Conservation (phyloP, 768 basidiomycete species). For the Pisolithus sp. region DNA sequence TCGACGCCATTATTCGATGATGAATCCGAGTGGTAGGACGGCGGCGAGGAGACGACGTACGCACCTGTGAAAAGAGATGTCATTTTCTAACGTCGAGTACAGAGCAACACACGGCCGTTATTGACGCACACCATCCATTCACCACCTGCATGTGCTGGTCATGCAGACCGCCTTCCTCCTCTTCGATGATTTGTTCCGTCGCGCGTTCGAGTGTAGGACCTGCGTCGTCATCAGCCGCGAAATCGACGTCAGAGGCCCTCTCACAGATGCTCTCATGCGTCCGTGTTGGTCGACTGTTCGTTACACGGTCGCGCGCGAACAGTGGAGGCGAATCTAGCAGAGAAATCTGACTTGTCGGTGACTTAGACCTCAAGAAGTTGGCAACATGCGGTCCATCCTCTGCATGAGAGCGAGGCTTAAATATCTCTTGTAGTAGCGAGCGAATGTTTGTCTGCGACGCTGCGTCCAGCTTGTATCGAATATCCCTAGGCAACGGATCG, state of each 20-base stretch:
- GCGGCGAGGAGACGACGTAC: constrained; percentile 38
- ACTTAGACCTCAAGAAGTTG: constrained; percentile 29
- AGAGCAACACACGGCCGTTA: constrained; percentile 24
- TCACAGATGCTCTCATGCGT: background rate
- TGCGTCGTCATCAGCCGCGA: constrained; percentile 18
- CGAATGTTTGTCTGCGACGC: constrained; percentile 19
- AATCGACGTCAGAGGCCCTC: constrained; percentile 5
- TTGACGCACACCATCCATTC: constrained; percentile 56
- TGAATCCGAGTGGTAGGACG: constrained; percentile 29
- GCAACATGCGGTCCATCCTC: constrained; percentile 14
- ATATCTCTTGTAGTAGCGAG: constrained; percentile 23
- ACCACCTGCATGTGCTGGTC: constrained; percentile 50
- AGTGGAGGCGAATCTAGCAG: constrained; percentile 37
- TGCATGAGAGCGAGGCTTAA: constrained; percentile 12
- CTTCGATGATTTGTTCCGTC: constrained; percentile 24
- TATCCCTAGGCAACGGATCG: constrained; percentile 21
- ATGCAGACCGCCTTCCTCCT: constrained; percentile 40
- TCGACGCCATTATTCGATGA: constrained; percentile 43
- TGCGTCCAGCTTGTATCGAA: constrained; percentile 25
- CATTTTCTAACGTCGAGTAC: background rate
- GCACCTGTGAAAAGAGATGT: constrained; percentile 9
- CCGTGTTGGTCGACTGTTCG: background rate
- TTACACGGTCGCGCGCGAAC: constrained; percentile 31
- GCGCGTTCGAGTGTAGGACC: constrained; percentile 18
- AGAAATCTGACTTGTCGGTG: constrained; percentile 19